Base-by-base conservation (phyloP, 192 early-diverging fungal genomes). In the Ambispora gerdemannii region DNA sequence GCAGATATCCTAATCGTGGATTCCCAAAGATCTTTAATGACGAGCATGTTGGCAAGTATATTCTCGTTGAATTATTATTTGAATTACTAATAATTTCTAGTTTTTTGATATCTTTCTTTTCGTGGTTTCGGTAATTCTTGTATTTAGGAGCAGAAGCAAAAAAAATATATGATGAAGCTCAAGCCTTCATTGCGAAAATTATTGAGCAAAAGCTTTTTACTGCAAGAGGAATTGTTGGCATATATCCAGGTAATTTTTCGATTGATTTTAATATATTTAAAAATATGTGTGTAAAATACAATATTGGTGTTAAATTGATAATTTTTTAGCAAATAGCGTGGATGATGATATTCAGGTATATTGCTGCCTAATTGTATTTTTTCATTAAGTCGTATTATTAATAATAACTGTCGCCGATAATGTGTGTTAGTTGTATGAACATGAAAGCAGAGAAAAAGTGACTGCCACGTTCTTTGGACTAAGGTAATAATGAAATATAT, bases 1-100 rank as follows among this genome's bases (percentile, higher is more conserved):
- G 95, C 63, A 92, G 90, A 73, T 97, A 97, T 73, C 95, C 95
- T 20, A 97, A 97, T 83, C 91, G 95, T 67, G 94, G 95, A 27
- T 98, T 88, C 75, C 95, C 95, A 71, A 96, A 96, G 86, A 93
- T 98, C 72, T 98, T 98, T 81, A 91, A 95, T 63, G 95, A 98
- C 76, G 93, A 95, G 61, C 84, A 91, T 2, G 95, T 98, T 27
- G 90, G 95, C 31, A 70, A 59, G 68, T 49, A 19, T 47, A 31
- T 43, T 10, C 15, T 43, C 38, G 6, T 43, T 43, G 38, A 43
- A 43, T 43, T 43, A n/a, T 43, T 15, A 43, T 43, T 43, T 15
- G 6, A 6, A 43, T 43, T 6, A 15, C 38, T 43, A 43, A 15
- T 43, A 43, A 43, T 43, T 15, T 10, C 7, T 43, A 43, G 7